These are phyloP conservation scores for Fraxinus dipetala DNA, from an alignment of 305 asterid species.

Conservation along the genomic window DNA sequence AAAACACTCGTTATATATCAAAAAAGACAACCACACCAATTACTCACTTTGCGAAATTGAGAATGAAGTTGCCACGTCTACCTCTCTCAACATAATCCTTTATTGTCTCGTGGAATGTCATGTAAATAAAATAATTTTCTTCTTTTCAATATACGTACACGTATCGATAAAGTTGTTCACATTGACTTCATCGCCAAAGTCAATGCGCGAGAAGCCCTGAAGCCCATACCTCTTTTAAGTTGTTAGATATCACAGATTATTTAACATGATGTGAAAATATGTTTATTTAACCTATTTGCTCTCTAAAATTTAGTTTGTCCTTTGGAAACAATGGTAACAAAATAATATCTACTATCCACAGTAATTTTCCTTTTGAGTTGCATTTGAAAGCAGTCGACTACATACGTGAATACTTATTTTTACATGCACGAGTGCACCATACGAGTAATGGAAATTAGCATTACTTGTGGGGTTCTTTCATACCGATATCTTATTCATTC, in stretches of 20 bases:
- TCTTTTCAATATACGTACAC: neutral
- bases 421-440: neutral
- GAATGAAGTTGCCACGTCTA: neutral
- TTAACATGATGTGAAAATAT: neutral
- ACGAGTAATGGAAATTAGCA: neutral
- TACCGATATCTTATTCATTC: neutral
- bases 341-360: neutral
- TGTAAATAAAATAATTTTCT: neutral
- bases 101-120: neutral
- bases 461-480: neutral
- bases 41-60: neutral
- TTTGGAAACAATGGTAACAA: neutral
- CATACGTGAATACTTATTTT: no score
- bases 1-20: neutral
- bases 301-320: neutral
- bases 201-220: neutral
- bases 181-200: neutral
- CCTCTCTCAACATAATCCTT: neutral
- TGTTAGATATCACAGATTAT: neutral
- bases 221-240: neutral
- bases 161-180: neutral
- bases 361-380: neutral
- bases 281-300: neutral
- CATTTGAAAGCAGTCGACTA: neutral
- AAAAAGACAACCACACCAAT: neutral